phyloP scores from a whole-genome alignment of 345 rosid species.

The Psidium friedrichsthalianum region DNA sequence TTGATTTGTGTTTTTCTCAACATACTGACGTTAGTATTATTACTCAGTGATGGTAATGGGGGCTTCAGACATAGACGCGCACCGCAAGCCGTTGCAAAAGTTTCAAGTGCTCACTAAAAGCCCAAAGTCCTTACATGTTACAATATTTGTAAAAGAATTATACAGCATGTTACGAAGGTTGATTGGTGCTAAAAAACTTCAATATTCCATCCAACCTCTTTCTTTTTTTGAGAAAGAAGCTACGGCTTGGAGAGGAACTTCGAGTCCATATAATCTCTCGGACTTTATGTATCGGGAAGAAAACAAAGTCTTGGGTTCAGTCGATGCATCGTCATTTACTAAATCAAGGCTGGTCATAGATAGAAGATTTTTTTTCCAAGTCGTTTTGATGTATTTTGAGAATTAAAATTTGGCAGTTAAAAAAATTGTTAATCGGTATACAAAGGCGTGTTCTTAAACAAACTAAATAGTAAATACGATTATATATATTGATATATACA shows the following conservation, averaged over 20 bases:
- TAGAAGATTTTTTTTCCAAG: neutral
- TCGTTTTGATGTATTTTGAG: neutral
- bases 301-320: neutral
- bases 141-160: rapidly evolving
- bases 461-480: neutral
- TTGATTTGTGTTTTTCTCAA: too few species aligned
- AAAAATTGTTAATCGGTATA: neutral
- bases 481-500: neutral
- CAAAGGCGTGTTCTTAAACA: neutral
- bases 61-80: too few species aligned
- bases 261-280: neutral
- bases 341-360: neutral
- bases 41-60: too few species aligned
- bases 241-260: too few species aligned
- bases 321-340: neutral
- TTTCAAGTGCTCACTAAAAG: neutral
- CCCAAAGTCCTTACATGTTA: neutral
- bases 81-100: too few species aligned
- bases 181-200: too few species aligned
- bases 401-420: neutral
- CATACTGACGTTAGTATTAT: too few species aligned
- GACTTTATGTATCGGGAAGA: neutral
- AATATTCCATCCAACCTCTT: too few species aligned
- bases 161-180: neutral
- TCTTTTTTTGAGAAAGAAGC: too few species aligned